Conservation (phyloP, 768 basidiomycete species). For the Tricholoma sp. region DNA sequence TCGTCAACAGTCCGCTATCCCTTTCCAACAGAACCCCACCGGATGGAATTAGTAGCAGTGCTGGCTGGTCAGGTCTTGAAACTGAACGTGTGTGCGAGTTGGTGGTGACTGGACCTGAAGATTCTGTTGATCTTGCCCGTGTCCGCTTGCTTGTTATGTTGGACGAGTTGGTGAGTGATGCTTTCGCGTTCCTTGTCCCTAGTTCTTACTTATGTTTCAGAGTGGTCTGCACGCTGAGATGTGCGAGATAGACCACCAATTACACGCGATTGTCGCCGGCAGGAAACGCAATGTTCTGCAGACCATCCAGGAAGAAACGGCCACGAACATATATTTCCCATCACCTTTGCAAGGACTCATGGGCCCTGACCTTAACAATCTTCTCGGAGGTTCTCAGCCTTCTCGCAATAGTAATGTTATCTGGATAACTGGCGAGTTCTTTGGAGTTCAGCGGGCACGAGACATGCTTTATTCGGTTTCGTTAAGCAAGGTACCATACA, state of each 20-base stretch:
- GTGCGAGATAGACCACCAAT: conserved; percentile 92
- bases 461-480: conserved; percentile 94
- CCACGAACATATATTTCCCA: conserved; percentile 94
- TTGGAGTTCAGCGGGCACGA: conserved; percentile 89
- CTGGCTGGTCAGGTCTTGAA: conserved; percentile 88
- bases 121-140: conserved; percentile 87
- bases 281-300: conserved; percentile 85
- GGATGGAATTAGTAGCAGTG: conserved; percentile 69
- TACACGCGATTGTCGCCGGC: conserved; percentile 88
- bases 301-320: conserved; percentile 94
- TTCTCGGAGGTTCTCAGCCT: conserved; percentile 34
- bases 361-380: conserved; percentile 53
- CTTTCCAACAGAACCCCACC: conserved; percentile 73
- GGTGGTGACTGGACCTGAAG: conserved; percentile 82
- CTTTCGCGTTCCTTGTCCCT: neutral
- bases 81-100: conserved; percentile 92
- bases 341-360: conserved; percentile 84
- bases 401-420: conserved; percentile 70
- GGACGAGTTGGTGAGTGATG: conserved; percentile 78
- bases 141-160: conserved; percentile 90
- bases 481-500: conserved; percentile 64
- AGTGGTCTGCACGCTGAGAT: conserved; percentile 87
- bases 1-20: conserved; percentile 80
- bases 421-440: conserved; percentile 98
- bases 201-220: conserved; percentile 35